A percentile compares a stretch with the other conserved stretches of the same genome.
These are phyloP conservation scores for Aspergillus pseudoglaucus DNA, from an alignment of 2,329 filamentous ascomycete genomes.

Conservation along the genomic window DNA sequence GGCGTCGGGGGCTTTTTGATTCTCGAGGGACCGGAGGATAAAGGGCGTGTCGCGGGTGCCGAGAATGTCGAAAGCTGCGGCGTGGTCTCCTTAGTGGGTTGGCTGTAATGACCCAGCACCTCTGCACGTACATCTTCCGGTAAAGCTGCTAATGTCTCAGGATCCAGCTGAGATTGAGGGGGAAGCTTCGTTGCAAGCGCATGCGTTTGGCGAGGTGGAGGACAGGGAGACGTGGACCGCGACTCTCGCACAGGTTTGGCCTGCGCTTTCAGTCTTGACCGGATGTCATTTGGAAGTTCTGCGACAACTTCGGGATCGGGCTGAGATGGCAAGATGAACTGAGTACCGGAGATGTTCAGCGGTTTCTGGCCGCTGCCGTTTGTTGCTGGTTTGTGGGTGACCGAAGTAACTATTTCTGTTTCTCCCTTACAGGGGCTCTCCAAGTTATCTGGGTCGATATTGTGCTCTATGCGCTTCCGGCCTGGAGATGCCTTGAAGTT, in stretches of 20 bases:
- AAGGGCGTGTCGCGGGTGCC: constrained; percentile 44
- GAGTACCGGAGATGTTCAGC: constrained; percentile 76
- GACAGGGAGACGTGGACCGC: constrained; percentile 28
- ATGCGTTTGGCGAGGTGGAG: constrained; percentile 17
- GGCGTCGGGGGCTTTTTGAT: constrained; percentile 51
- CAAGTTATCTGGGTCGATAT: constrained; percentile 45
- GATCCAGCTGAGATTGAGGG: constrained; percentile 72
- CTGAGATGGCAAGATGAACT: constrained; percentile 81
- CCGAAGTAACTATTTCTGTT: constrained; percentile 13
- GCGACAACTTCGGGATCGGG: constrained; percentile 74
- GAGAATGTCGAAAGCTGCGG: constrained; percentile 35
- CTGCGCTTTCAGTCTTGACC: constrained; percentile 64
- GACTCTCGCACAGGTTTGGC: constrained; percentile 23
- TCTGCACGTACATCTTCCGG: constrained; percentile 83
- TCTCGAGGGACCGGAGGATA: constrained; percentile 26
- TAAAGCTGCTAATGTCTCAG: constrained; percentile 72
- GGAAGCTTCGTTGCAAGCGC: constrained; percentile 39
- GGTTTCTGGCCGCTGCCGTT: constrained; percentile 49
- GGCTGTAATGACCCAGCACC: constrained; percentile 64
- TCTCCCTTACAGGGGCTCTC: constrained; percentile 36
- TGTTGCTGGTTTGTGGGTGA: constrained; percentile 25
- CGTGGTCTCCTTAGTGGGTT: constrained; percentile 20
- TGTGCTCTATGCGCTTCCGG: constrained; percentile 16
- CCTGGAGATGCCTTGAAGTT: constrained; percentile 54
- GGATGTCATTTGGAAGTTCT: constrained; percentile 77